These are phyloP conservation scores for Astrocystis sublimbata DNA, from an alignment of 495 filamentous ascomycete species.

Conservation along the genomic window DNA sequence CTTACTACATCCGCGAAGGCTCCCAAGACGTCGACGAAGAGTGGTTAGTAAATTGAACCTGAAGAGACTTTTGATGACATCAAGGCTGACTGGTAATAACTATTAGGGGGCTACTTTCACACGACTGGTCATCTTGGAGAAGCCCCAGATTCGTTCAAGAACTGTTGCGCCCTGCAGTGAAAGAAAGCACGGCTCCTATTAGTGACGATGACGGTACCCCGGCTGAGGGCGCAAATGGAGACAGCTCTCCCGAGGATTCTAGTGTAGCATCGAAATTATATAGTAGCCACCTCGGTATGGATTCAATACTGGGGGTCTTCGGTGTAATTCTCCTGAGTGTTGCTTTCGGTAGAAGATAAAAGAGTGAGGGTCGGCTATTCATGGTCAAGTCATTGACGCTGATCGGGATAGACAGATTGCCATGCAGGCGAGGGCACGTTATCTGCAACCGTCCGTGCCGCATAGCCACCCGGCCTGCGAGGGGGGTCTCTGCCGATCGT, in stretches of 20 bases:
- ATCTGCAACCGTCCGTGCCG: too few species aligned
- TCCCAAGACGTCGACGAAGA: slow-evolving; percentile 52
- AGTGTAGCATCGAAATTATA: not conserved
- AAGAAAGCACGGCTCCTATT: slow-evolving; percentile 23
- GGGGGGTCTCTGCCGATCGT: too few species aligned
- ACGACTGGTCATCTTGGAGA: slow-evolving; percentile 47
- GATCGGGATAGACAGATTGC: not conserved
- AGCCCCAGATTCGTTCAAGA: slow-evolving; percentile 34
- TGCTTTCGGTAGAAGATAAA: not conserved
- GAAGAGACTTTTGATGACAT: not conserved
- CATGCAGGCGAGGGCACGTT: too few species aligned
- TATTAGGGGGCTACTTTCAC: slow-evolving; percentile 38
- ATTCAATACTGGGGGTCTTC: not conserved
- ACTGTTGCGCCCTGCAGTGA: slow-evolving; percentile 37
- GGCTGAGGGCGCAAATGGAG: too few species aligned
- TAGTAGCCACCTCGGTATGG: not conserved
- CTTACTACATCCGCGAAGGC: slow-evolving; percentile 55
- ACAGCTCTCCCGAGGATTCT: slow-evolving; percentile 10
- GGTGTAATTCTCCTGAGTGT: not conserved
- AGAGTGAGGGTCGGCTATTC: not conserved
- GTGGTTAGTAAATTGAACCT: slow-evolving; percentile 33
- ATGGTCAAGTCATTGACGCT: too few species aligned
- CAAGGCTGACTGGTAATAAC: not conserved
- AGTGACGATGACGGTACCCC: slow-evolving; percentile 18
- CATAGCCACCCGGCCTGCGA: too few species aligned